These are phyloP conservation scores for Candida nanaspora DNA, from an alignment of 805 yeast genomes.

Conservation along the genomic window DNA sequence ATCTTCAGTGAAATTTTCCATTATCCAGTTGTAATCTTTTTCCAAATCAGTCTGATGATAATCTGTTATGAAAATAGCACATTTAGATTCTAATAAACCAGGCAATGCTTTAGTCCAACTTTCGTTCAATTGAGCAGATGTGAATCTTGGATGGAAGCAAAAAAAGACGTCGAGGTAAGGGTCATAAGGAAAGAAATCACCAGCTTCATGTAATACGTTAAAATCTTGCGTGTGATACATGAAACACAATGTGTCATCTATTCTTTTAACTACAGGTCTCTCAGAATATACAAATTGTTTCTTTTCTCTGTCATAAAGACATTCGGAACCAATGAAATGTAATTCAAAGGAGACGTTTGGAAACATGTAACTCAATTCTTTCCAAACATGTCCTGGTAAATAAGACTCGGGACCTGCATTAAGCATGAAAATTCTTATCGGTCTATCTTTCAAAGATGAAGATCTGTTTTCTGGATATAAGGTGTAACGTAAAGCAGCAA, in stretches of 20 bases:
- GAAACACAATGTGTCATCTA: slow-evolving; percentile 67
- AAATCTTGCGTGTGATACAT: slow-evolving; percentile 86
- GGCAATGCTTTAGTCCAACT: slow-evolving; percentile 83
- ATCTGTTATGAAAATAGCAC: slow-evolving; percentile 87
- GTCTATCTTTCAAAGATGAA: slow-evolving; percentile 69
- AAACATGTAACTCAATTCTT: slow-evolving; percentile 78
- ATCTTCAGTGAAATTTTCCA: slow-evolving; percentile 59
- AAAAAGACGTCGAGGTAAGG: slow-evolving; percentile 92
- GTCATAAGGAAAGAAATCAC: slow-evolving; percentile 96
- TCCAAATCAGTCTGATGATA: slow-evolving; percentile 68
- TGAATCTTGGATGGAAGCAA: slow-evolving; percentile 92
- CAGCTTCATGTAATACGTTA: slow-evolving; percentile 83
- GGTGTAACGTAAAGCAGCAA: slow-evolving; percentile 89
- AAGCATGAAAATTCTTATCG: slow-evolving; percentile 80
- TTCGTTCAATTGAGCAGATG: slow-evolving; percentile 70
- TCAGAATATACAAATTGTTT: slow-evolving; percentile 49
- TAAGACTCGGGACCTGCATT: slow-evolving; percentile 93
- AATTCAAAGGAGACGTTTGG: slow-evolving; percentile 79
- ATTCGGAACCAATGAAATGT: slow-evolving; percentile 93
- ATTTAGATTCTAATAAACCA: slow-evolving; percentile 86
- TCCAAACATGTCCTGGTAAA: slow-evolving; percentile 93
- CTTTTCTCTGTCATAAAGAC: slow-evolving; percentile 67
- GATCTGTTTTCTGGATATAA: slow-evolving; percentile 65
- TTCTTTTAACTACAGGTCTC: slow-evolving; percentile 63
- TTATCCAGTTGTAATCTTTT: slow-evolving; percentile 68